Conservation (phyloP, 2,329 filamentous ascomycete genomes). For the Fusarium miscanthi region DNA sequence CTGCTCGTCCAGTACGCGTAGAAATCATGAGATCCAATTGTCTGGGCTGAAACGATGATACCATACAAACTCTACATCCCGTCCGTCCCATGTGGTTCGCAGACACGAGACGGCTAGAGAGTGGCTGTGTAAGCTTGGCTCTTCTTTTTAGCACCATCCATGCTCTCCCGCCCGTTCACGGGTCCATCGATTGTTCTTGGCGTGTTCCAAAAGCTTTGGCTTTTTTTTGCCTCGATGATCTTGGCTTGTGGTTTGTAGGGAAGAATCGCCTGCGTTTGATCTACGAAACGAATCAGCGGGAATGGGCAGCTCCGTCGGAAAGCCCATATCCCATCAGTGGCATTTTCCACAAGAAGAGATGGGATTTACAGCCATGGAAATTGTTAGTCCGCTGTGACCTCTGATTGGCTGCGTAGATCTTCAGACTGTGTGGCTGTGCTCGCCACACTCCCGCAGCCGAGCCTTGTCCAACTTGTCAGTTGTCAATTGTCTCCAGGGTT, state of each 20-base stretch:
- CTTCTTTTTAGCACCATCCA: conserved; percentile 8
- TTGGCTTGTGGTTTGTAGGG: conserved; percentile 22
- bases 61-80: conserved; percentile 12
- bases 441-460: conserved; percentile 37
- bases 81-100: conserved; percentile 24
- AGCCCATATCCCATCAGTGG: conserved; percentile 10
- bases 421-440: conserved; percentile 42
- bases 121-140: conserved; percentile 39
- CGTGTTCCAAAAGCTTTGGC: conserved; percentile 24
- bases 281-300: conserved; percentile 19
- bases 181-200: conserved; percentile 23
- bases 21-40: conserved; percentile 1
- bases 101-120: conserved; percentile 34
- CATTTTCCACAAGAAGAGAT: conserved; percentile 11
- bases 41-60: conserved; percentile 24
- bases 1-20: neutral
- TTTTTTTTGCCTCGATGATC: conserved; percentile 18
- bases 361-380: conserved; percentile 23
- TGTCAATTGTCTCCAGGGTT: conserved; percentile 14
- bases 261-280: conserved; percentile 8
- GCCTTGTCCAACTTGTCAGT: conserved; percentile 24
- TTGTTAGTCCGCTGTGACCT: neutral
- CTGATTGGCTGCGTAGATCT: conserved; percentile 18
- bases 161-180: conserved; percentile 6
- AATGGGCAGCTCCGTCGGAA: conserved; percentile 16